A percentile compares a stretch with the other conserved stretches of the same genome.
Evolutionary conservation across 2,329 filamentous ascomycete species (phyloP).

Genomic region (Verticillium nonalfalfae): DNA sequence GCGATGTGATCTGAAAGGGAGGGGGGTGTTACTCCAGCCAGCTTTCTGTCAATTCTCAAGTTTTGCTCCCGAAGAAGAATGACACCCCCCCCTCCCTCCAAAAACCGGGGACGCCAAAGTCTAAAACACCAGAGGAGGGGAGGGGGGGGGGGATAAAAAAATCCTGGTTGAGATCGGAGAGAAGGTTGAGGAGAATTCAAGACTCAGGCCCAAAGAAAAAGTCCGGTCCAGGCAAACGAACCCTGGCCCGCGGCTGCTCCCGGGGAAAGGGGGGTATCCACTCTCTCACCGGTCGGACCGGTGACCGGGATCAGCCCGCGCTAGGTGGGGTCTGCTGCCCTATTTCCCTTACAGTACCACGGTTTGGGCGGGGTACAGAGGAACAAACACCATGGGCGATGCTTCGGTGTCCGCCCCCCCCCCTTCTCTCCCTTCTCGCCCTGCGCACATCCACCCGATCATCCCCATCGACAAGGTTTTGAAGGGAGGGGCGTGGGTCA

Average conservation of each 20-base stretch:
- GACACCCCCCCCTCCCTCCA: neutral
- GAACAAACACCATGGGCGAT: neutral
- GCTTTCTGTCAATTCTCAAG: neutral
- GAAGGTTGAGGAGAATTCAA: neutral
- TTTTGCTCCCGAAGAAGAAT: neutral
- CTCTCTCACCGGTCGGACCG: neutral
- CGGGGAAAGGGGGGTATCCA: neutral
- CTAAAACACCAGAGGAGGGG: neutral
- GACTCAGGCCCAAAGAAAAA: neutral
- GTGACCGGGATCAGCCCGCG: neutral
- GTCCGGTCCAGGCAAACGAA: neutral
- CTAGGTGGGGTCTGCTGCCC: neutral
- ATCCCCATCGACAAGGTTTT: no score
- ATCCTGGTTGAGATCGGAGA: neutral
- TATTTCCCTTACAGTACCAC: neutral
- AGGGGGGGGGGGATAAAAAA: neutral
- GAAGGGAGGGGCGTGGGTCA: neutral
- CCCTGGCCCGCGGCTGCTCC: neutral
- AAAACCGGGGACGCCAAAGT: no score
- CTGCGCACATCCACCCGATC: no score
- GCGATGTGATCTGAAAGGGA: neutral
- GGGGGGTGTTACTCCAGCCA: neutral
- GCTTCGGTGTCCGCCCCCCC: neutral
- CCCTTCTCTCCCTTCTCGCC: neutral
- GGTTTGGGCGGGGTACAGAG: neutral